Evolutionary conservation across 2,329 filamentous ascomycete genomes (phyloP).

Genomic region (Metarhizium anisopliae): DNA sequence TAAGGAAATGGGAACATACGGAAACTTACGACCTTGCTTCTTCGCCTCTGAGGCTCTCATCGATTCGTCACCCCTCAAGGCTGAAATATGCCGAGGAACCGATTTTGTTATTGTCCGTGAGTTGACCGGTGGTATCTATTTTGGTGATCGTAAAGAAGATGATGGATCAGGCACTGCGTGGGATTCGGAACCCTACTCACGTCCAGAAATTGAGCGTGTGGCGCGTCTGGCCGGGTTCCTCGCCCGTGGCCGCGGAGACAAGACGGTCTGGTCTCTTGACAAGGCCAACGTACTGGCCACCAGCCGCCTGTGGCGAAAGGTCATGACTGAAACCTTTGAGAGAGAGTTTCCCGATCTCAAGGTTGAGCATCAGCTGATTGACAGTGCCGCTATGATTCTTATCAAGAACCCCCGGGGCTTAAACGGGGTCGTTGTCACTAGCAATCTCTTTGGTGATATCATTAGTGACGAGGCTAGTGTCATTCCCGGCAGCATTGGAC

Average conservation of each 20-base stretch:
- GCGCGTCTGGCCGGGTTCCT: constrained; percentile 73
- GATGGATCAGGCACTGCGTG: constrained; percentile 65
- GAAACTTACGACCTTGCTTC: constrained; percentile 92
- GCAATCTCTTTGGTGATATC: constrained; percentile 94
- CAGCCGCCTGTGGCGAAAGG: constrained; percentile 80
- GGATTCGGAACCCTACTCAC: constrained; percentile 83
- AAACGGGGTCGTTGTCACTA: constrained; percentile 86
- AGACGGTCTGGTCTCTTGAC: constrained; percentile 73
- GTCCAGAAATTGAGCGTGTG: constrained; percentile 79
- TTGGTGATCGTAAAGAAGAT: constrained; percentile 67
- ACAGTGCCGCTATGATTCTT: constrained; percentile 96
- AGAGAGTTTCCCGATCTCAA: constrained; percentile 83
- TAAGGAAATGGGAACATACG: constrained; percentile 89
- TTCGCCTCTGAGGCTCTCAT: constrained; percentile 84
- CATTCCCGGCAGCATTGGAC: constrained; percentile 81
- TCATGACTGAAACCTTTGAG: constrained; percentile 73
- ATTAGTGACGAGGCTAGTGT: constrained; percentile 92
- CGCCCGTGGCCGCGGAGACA: constrained; percentile 63
- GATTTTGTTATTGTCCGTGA: constrained; percentile 92
- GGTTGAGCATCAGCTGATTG: constrained; percentile 84
- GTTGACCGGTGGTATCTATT: constrained; percentile 89
- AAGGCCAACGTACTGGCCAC: constrained; percentile 97
- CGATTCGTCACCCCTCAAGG: constrained; percentile 77
- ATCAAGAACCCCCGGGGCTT: constrained; percentile 83
- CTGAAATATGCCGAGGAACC: constrained; percentile 72